Conservation (phyloP, 257 asterid species). For the Paraleonurus japonicus region DNA sequence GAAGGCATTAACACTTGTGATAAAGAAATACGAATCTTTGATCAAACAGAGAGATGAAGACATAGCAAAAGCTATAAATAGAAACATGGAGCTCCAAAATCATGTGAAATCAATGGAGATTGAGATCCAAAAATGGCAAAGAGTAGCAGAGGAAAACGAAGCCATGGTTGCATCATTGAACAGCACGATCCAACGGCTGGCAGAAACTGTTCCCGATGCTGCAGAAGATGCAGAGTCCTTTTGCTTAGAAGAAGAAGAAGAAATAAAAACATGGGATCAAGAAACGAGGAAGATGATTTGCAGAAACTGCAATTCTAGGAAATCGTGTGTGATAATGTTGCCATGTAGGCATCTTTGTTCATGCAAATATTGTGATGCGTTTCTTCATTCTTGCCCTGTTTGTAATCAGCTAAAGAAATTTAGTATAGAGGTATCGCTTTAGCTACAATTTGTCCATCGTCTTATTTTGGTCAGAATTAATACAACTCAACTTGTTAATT, state of each 20-base stretch:
- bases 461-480: no score
- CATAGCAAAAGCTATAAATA: constrained; percentile 37
- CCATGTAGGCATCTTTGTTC: constrained; percentile 83
- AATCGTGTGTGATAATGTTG: constrained; percentile 56
- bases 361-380: constrained; percentile 58
- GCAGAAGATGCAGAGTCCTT: constrained; percentile 69
- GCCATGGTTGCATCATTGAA: constrained; percentile 44
- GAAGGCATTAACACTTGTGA: constrained; percentile 31
- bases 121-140: constrained; percentile 64
- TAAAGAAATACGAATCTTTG: constrained; percentile 47
- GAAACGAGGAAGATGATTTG: constrained; percentile 39
- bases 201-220: constrained; percentile 29
- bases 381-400: constrained; percentile 65
- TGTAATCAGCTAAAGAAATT: constrained; percentile 58
- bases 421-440: constrained; percentile 55
- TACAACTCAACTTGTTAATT: no score
- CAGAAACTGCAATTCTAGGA: constrained; percentile 48
- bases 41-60: constrained; percentile 63
- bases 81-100: constrained; percentile 48
- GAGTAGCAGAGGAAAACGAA: constrained; percentile 53
- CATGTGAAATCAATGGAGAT: constrained; percentile 39
- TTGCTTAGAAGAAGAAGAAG: constrained; percentile 27
- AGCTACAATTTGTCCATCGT: background rate
- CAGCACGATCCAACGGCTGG: constrained; percentile 51
- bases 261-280: background rate